Percentiles rank a stretch among this genome's conserved stretches.
phyloP scores from a whole-genome alignment of 805 yeast genomes.

The Suhomyces sp. region DNA sequence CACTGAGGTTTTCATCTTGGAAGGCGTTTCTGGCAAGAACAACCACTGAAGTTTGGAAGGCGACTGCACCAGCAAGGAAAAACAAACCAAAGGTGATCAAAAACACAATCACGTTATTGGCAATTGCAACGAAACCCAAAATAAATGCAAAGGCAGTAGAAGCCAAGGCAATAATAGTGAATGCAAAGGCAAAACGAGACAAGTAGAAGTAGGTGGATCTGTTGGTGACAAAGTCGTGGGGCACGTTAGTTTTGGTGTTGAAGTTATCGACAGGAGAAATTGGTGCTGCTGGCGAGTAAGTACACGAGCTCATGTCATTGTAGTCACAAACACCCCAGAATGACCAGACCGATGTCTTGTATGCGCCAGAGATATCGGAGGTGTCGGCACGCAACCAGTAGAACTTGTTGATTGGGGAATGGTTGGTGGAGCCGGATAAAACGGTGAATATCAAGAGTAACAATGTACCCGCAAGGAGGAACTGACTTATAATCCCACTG shows the following conservation, averaged over 20 bases:
- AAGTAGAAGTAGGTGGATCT: constrained; percentile 59
- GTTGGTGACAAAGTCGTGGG: constrained; percentile 47
- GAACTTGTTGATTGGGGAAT: constrained; percentile 62
- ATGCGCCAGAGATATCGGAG: constrained; percentile 47
- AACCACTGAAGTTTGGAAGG: constrained; percentile 70
- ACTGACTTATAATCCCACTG: constrained; percentile 32
- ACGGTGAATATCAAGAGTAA: constrained; percentile 58
- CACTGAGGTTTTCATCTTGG: constrained; percentile 39
- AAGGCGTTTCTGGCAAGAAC: constrained; percentile 78
- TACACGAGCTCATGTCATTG: constrained; percentile 50
- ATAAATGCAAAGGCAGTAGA: constrained; percentile 62
- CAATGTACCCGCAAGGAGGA: constrained; percentile 44
- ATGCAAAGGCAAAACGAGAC: constrained; percentile 45
- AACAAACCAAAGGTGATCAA: constrained; percentile 51
- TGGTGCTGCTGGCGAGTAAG: constrained; percentile 73
- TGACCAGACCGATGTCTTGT: constrained; percentile 69
- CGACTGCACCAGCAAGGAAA: constrained; percentile 59
- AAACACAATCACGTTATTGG: constrained; percentile 52
- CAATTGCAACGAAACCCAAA: constrained; percentile 53
- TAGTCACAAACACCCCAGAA: constrained; percentile 69
- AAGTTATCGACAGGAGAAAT: constrained; percentile 81
- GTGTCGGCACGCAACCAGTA: constrained; percentile 85
- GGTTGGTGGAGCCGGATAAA: constrained; percentile 59
- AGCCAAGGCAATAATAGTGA: constrained; percentile 46
- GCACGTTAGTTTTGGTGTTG: constrained; percentile 46